Evolutionary conservation across 176 grass and related monocot species (phyloP).

Genomic region (Bonia amplexicaulis): DNA sequence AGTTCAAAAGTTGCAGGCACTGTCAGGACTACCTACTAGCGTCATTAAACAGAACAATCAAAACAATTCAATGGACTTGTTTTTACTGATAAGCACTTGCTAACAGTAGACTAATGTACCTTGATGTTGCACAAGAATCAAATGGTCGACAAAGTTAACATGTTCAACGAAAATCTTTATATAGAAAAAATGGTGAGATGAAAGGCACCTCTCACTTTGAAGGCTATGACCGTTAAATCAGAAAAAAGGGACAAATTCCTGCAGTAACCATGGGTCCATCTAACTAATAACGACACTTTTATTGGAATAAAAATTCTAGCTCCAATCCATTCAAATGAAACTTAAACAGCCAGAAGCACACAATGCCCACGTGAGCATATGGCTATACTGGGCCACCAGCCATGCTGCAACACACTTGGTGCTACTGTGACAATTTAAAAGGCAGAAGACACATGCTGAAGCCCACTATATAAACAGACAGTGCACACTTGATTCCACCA

Average conservation of each 20-base stretch:
- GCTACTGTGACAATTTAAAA: not conserved
- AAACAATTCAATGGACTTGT: not conserved
- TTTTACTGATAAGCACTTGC: not conserved
- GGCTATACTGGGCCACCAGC: not conserved
- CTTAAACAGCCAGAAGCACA: not conserved
- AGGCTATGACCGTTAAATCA: not conserved
- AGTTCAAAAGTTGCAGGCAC: not conserved
- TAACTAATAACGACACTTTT: not conserved
- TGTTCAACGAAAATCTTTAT: not conserved
- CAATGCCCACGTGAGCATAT: not conserved
- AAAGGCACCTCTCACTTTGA: not conserved
- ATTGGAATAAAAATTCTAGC: not conserved
- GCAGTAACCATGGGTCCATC: not conserved
- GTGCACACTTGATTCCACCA: not conserved
- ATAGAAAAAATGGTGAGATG: not conserved
- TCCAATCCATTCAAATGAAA: not conserved
- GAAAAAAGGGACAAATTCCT: not conserved
- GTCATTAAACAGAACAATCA: not conserved
- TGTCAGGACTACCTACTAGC: not conserved
- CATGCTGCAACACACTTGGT: not conserved
- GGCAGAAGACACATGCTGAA: not conserved
- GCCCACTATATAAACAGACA: not conserved
- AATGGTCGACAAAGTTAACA: not conserved
- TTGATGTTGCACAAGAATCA: not conserved
- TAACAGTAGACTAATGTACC: not conserved